phyloP scores from a whole-genome alignment of 75 land plant species.

The Pinus taeda region DNA sequence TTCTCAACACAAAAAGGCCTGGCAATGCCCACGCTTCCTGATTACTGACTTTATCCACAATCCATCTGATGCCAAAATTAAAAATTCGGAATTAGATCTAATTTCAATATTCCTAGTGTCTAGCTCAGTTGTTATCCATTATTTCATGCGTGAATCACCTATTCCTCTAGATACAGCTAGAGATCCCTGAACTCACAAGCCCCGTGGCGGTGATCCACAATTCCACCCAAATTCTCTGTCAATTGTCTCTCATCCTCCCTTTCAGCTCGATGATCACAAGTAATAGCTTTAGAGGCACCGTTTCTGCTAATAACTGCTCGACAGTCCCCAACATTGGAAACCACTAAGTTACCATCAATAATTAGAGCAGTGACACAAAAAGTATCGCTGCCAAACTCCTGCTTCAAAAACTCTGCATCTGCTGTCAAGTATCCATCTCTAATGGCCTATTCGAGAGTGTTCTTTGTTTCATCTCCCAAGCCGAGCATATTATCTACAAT shows the following conservation, averaged over 20 bases:
- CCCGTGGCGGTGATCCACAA: slow-evolving; percentile 23
- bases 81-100: slow-evolving; percentile 20
- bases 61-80: slow-evolving; percentile 49
- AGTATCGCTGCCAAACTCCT: slow-evolving; percentile 19
- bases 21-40: slow-evolving; percentile 30
- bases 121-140: slow-evolving; percentile 37
- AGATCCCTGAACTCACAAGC: slow-evolving; percentile 34
- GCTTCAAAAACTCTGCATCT: slow-evolving; percentile 15
- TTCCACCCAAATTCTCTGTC: slow-evolving; percentile 30
- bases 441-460: slow-evolving; percentile 1
- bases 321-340: slow-evolving; percentile 30
- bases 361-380: slow-evolving; percentile 20
- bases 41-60: slow-evolving; percentile 35
- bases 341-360: slow-evolving; percentile 11
- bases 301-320: slow-evolving; percentile 25
- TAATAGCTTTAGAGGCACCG: slow-evolving; percentile 15
- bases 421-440: slow-evolving; percentile 5
- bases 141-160: slow-evolving; percentile 35
- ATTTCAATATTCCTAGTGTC: slow-evolving; percentile 13
- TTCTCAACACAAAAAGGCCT: not conserved
- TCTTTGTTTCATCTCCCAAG: not conserved
- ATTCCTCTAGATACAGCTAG: slow-evolving; percentile 38
- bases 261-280: slow-evolving; percentile 14
- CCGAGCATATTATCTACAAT: not conserved
- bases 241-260: slow-evolving; percentile 18